These are phyloP conservation scores for Plasmodium falciparum DNA, from an alignment of 169 alveolate genomes.

Conservation along the genomic window DNA sequence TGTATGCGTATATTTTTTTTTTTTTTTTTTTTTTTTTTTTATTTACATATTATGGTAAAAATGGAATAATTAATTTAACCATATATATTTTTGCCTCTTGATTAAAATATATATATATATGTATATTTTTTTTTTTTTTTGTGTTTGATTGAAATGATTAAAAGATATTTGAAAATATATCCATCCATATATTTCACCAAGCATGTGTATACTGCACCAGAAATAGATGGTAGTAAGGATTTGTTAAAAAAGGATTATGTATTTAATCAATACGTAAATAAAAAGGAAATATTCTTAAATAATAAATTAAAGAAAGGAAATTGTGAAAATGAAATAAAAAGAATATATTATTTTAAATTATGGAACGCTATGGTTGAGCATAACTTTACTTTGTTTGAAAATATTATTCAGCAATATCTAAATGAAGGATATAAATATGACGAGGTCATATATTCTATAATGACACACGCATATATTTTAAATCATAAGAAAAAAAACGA, in stretches of 20 bases:
- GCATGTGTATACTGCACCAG: constrained; percentile 66
- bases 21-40: neutral
- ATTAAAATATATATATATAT: neutral
- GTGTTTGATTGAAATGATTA: constrained; percentile 26
- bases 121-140: neutral
- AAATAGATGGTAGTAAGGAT: constrained; percentile 15
- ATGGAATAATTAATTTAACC: too few species aligned
- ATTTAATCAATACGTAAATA: constrained; percentile 56
- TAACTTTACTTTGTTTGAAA: constrained; percentile 74
- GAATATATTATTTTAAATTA: constrained; percentile 62
- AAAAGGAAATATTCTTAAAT: constrained; percentile 30
- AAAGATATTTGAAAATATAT: constrained; percentile 55
- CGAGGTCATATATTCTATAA: constrained; percentile 88
- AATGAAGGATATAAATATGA: constrained; percentile 82
- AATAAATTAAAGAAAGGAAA: constrained; percentile 70
- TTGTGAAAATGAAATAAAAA: constrained; percentile 62
- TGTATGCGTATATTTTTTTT: neutral
- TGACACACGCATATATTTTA: constrained; percentile 83
- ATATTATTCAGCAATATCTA: constrained; percentile 71
- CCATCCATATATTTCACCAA: constrained; percentile 73
- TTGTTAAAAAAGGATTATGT: constrained; percentile 65
- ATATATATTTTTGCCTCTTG: too few species aligned
- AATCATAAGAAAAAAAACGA: constrained; percentile 82
- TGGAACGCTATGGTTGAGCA: constrained; percentile 72
- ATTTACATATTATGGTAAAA: too few species aligned